These are phyloP conservation scores for Talaromyces stipitatus DNA, from an alignment of 495 filamentous ascomycete genomes.

Conservation along the genomic window DNA sequence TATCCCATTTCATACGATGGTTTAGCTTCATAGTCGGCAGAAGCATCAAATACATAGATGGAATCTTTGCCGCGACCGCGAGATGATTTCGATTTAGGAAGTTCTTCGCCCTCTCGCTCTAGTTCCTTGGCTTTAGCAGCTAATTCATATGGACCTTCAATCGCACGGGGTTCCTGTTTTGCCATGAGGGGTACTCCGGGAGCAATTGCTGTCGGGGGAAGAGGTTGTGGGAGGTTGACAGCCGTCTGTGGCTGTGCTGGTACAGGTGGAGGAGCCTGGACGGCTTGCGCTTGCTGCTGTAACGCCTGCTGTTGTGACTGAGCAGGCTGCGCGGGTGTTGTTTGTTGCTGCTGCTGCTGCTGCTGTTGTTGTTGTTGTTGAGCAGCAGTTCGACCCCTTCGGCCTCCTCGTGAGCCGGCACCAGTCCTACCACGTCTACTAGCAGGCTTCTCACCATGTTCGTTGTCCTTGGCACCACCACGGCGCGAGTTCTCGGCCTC, in stretches of 20 bases:
- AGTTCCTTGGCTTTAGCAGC: conserved; percentile 15
- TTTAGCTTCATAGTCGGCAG: conserved; percentile 28
- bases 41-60: conserved; percentile 30
- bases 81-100: conserved; percentile 22
- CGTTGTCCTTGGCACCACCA: conserved; percentile 38
- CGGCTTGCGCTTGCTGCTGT: background rate
- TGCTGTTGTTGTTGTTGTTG: conserved; percentile 16
- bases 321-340: conserved; percentile 2
- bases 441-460: conserved; percentile 50
- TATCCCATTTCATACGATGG: conserved; percentile 22
- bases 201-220: conserved; percentile 6
- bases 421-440: conserved; percentile 37
- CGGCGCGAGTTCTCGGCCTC: conserved; percentile 47
- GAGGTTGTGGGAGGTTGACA: conserved; percentile 10
- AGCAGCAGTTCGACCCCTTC: conserved; percentile 27
- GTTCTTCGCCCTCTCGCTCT: conserved; percentile 15
- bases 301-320: conserved; percentile 9
- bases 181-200: conserved; percentile 9
- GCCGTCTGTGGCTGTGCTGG: conserved; percentile 16
- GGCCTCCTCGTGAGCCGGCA: conserved; percentile 26
- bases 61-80: conserved; percentile 32
- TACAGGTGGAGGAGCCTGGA: background rate
- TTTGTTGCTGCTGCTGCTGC: conserved; percentile 19
- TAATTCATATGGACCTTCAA: conserved; percentile 15
- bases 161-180: conserved; percentile 30